Evolutionary conservation across 495 filamentous ascomycete species (phyloP).

Genomic region (Hyaloscypha finlandica): DNA sequence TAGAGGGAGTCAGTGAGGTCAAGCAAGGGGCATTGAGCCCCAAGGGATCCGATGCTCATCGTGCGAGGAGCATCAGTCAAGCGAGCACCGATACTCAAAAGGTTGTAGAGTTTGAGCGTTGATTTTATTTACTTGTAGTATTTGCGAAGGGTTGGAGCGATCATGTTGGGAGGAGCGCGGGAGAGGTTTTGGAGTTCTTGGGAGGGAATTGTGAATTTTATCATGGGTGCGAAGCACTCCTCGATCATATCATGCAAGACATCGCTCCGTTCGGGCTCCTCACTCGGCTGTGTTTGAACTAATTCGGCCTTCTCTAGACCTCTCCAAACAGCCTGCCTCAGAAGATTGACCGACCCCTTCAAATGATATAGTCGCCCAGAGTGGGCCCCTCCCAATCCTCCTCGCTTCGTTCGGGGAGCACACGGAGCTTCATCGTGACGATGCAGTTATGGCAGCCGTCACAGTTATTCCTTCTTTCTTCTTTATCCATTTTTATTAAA

Average conservation of each 20-base stretch:
- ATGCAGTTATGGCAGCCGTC: no score
- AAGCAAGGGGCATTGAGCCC: slow-evolving; percentile 24
- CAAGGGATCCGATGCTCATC: not conserved
- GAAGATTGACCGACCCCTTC: no score
- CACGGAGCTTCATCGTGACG: no score
- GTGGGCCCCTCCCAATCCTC: no score
- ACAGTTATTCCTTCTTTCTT: no score
- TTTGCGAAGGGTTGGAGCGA: not conserved
- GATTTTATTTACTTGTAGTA: slow-evolving; percentile 1
- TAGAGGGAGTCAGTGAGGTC: slow-evolving; percentile 22
- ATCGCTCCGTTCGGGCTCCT: no score
- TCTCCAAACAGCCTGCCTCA: no score
- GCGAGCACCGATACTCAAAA: slow-evolving; percentile 38
- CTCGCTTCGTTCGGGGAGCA: no score
- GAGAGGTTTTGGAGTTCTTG: slow-evolving; percentile 2
- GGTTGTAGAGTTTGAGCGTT: slow-evolving; percentile 45
- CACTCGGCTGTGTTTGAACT: no score
- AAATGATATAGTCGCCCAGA: no score
- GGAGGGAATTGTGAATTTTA: not conserved
- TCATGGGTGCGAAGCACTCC: not conserved
- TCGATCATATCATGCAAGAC: not conserved
- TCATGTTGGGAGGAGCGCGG: not conserved
- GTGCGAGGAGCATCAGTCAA: slow-evolving; percentile 19
- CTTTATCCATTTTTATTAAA: no score
- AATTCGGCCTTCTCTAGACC: no score